Base-by-base conservation (phyloP, 768 basidiomycete genomes). In the Suillus spraguei region DNA sequence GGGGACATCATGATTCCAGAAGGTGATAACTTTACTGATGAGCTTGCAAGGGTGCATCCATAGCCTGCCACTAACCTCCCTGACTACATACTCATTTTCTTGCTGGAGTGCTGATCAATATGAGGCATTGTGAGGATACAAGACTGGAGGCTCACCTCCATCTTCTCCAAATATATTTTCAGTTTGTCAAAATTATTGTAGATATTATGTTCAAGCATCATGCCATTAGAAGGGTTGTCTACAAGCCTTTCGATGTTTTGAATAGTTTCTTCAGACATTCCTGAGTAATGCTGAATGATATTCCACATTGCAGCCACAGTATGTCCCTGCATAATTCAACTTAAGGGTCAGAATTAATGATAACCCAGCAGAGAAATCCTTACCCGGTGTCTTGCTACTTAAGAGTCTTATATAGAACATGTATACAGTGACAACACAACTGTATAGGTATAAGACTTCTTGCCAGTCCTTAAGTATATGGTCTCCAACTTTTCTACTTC, bases 61-160 rank as follows among this genome's bases (percentile, higher is more conserved):
- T 13, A 1, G 20, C 53, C 20, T 36, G 20, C 14, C 47, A 22
- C 20, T 28, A 32, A 52, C 17, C 17, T 53, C 52, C 10, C 13
- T 53, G 52, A 35, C 52, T n/a, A n/a, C 5, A 5, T 47, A 53
- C 52, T 53, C 52, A 1, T 53, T 53, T 53, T 53, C 52, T 33
- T 33, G 33, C 52, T 35, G 52, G 28, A n/a, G 52, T 32, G 5
- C 11, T n/a, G 52, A 53, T 35, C 33, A n/a, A 24, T 7, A 11
- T 20, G 32, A 20, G 50, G 33, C 33, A n/a, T 35, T 35, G 11
- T 5, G 3, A 20, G 28, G 50, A 9, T 20, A 16, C 8, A n/a
- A 53, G 20, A 5, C 33, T 53, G 5, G 9, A 13, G 52, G 52
- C 33, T 53, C 52, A 53, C 52, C 52, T 53, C 52, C 5, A 32